phyloP scores from a whole-genome alignment of 768 basidiomycete species.

The Neoboletus magnificus region DNA sequence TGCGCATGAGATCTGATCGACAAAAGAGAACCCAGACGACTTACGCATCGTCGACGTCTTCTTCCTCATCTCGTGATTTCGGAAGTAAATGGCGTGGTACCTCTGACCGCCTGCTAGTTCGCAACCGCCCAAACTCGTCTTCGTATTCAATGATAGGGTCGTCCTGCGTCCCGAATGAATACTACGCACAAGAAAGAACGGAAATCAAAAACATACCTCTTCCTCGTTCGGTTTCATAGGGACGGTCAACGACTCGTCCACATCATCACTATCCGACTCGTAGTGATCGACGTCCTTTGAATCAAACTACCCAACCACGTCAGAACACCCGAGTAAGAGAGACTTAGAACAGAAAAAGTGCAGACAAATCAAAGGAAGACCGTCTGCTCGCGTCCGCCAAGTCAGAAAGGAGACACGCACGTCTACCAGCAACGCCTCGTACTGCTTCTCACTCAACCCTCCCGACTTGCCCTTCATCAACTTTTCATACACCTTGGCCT shows the following conservation, averaged over 20 bases:
- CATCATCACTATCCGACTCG: slow-evolving; percentile 71
- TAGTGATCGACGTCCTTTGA: slow-evolving; percentile 50
- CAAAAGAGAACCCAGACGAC: slow-evolving; percentile 18
- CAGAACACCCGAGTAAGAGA: background rate
- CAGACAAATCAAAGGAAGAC: background rate
- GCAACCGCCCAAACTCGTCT: slow-evolving; percentile 81
- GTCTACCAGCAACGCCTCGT: slow-evolving; percentile 69
- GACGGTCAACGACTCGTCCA: slow-evolving; percentile 71
- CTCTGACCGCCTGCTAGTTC: slow-evolving; percentile 69
- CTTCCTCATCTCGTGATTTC: slow-evolving; percentile 41
- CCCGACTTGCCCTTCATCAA: slow-evolving; percentile 73
- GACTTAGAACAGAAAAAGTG: background rate
- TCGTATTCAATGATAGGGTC: slow-evolving; percentile 84
- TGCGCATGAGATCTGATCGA: background rate
- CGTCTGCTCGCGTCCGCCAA: background rate
- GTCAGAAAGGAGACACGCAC: slow-evolving; percentile 41
- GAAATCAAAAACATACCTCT: slow-evolving; percentile 31
- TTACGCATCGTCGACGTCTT: slow-evolving; percentile 51
- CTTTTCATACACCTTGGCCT: slow-evolving; percentile 79
- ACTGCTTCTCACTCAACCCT: slow-evolving; percentile 73
- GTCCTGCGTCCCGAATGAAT: slow-evolving; percentile 38
- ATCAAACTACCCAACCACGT: slow-evolving; percentile 53
- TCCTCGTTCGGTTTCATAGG: slow-evolving; percentile 41
- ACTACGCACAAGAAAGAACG: too few relatives aligned
- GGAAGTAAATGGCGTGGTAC: slow-evolving; percentile 65